These are phyloP conservation scores for Leptodontidium sp. DNA, from an alignment of 2,329 filamentous ascomycete species.

Conservation along the genomic window DNA sequence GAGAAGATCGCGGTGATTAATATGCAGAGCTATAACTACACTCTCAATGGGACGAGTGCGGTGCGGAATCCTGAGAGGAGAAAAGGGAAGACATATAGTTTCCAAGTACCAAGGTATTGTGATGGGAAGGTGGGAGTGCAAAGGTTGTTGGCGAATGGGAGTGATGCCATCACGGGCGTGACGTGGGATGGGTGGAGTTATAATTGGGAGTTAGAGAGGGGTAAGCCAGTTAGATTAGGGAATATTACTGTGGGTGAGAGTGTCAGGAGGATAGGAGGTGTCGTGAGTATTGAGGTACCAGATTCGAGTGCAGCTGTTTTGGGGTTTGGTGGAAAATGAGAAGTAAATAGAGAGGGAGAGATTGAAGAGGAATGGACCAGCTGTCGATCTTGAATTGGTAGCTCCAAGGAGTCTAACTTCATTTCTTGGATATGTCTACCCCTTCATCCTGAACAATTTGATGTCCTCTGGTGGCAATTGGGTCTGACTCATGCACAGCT, in stretches of 20 bases:
- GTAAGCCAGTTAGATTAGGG: conserved; percentile 58
- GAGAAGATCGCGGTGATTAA: conserved; percentile 63
- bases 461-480: too few species aligned
- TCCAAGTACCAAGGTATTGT: conserved; percentile 47
- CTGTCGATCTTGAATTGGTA: too few species aligned
- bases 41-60: conserved; percentile 50
- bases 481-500: too few species aligned
- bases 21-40: conserved; percentile 66
- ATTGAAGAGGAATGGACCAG: not conserved
- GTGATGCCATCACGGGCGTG: conserved; percentile 68
- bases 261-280: conserved; percentile 49
- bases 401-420: too few species aligned
- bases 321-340: conserved; percentile 24
- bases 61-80: conserved; percentile 45
- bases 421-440: too few species aligned
- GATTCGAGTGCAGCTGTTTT: conserved; percentile 52
- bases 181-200: conserved; percentile 69
- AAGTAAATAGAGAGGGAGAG: not conserved
- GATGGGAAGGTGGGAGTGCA: conserved; percentile 50
- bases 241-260: conserved; percentile 64
- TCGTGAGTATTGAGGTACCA: conserved; percentile 49
- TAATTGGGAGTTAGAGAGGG: conserved; percentile 64
- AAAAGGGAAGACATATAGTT: conserved; percentile 51
- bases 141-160: conserved; percentile 66
- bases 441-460: too few species aligned